Evolutionary conservation across 139 green algal species (phyloP), one percentile per base, ranked within the genome.

Genomic region (Bryopsis sp.): DNA sequence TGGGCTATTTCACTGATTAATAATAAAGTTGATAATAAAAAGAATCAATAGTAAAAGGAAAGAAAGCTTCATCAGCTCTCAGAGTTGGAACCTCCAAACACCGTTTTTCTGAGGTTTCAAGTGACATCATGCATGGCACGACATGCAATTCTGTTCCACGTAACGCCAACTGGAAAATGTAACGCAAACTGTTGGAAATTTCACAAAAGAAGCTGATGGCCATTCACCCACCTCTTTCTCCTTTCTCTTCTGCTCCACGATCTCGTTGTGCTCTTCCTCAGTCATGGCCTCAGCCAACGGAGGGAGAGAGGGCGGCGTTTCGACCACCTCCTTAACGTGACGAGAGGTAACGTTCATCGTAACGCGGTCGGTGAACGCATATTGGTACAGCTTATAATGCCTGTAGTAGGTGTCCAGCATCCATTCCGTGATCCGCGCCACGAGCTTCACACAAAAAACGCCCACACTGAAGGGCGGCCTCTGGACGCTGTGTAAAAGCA

Each of bases 321-420:
- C 80, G 36, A 87, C 71, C 11, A 36, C 31, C 66, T 81, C 75
- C 19, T 37, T 36, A 11, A 79, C 75, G 70, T 82, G 76, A 29
- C 34, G 24, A 32, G 76, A 77, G 15, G 47, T 78, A 37, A 85
- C 75, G n/a, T 66, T 81, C 67, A 82, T 73, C 1, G 78, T 76
- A 11, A 88, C 73, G 29, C 81, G 84, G 77, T 37, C 58, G 68
- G 5, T 26, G 74, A 85, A 88, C 3, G 69, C 69, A 38, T 88
- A 88, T 70, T 85, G 77, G 64, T 92, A 89, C 35, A 90, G 71
- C 68, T 88, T 90, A 80, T 88, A 92, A 61, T 90, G 84, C 39
- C 66, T 54, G 72, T 81, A 92, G 73, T 89, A 90, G 26, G 75
- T 80, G 50, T 76, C 71, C 33, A 91, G 58, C 39, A 77, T 73